Evolutionary conservation across 73 alveolate species (phyloP), one percentile per base, ranked within the genome.

Genomic region (Paramecium primaurelia): DNA sequence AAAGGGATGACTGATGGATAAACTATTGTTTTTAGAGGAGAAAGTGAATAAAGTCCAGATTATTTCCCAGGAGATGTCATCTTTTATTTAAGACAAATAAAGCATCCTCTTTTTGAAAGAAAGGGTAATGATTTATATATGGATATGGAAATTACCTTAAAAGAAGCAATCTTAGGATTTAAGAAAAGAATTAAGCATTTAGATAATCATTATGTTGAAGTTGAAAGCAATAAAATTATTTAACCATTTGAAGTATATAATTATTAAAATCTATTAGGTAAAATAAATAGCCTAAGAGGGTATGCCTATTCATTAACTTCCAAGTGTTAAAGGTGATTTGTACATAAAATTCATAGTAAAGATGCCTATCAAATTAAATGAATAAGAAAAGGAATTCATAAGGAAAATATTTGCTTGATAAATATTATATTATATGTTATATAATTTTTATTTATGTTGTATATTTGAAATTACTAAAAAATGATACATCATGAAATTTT

Each of bases 1-100:
- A 95, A 92, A 88, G 99, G 99, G 20, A 98, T 98, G 99, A 92
- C 60, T 88, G 97, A 97, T 93, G 98, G 97, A 40, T 98, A 97
- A 93, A 94, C 93, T 37, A 96, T 98, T 58, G 97, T 95, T 1
- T 98, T 98, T 85, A 86, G 93, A 86, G 98, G 98, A 86, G 99
- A 98, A 91, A 96, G 98, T 36, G 99, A 97, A 75, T 96, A 98
- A 87, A 90, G 92, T 37, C 99, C 99, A 30, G 99, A 95, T 87
- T 93, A 69, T 87, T 73, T 96, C 28, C 99, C 99, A 26, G 99
- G 99, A 11, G 99, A 98, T 96, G 97, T 98, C 34, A 97, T 98
- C 20, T 92, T 97, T 45, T 91, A 95, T 4, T 87, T 98, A 44
- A 96, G 93, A 40, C 94, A 97, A 86, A 71, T 64, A 30, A 71